Percentiles rank a stretch among this genome's conserved stretches.
These are phyloP conservation scores for Neurospora sublineolata DNA, from an alignment of 495 filamentous ascomycete genomes.

Conservation along the genomic window DNA sequence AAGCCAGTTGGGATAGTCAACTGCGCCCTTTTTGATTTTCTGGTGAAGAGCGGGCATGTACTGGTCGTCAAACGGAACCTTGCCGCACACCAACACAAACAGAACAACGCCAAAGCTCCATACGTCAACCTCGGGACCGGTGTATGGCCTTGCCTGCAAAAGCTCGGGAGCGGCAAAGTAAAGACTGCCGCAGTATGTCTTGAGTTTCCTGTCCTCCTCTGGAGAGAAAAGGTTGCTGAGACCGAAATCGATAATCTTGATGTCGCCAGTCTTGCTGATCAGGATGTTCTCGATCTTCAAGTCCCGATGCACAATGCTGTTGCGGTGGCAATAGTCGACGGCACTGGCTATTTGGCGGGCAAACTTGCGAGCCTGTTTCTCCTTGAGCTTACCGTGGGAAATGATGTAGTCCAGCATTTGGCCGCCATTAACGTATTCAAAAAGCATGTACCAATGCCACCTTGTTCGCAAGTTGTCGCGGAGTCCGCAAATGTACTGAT, in stretches of 20 bases:
- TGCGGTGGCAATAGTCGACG: slow-evolving; percentile 97
- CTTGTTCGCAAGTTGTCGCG: slow-evolving; percentile 88
- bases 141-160: slow-evolving; percentile 86
- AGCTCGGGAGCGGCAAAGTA: slow-evolving; percentile 97
- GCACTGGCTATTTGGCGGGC: slow-evolving; percentile 94
- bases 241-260: slow-evolving; percentile 99
- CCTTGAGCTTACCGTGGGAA: slow-evolving; percentile 91
- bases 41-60: slow-evolving; percentile 98
- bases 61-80: slow-evolving; percentile 97
- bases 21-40: slow-evolving; percentile 94
- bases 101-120: slow-evolving; percentile 99
- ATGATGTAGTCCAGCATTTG: slow-evolving; percentile 99
- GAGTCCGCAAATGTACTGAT: slow-evolving; percentile 96
- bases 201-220: slow-evolving; percentile 55
- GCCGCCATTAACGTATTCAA: slow-evolving; percentile 97
- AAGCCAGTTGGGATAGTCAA: slow-evolving; percentile 92
- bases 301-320: slow-evolving; percentile 97
- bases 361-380: slow-evolving; percentile 97
- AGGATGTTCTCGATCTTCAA: slow-evolving; percentile 99
- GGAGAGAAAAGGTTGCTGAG: slow-evolving; percentile 95
- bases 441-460: slow-evolving; percentile 99
- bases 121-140: slow-evolving; percentile 91
- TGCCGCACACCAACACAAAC: slow-evolving; percentile 94
- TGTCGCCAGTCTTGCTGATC: slow-evolving; percentile 97
- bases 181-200: slow-evolving; percentile 95